Percentiles rank a stretch among this genome's conserved stretches.
These are phyloP conservation scores for Zygosaccharomyces pseudobailii DNA, from an alignment of 1,139 yeast genomes.

Conservation along the genomic window DNA sequence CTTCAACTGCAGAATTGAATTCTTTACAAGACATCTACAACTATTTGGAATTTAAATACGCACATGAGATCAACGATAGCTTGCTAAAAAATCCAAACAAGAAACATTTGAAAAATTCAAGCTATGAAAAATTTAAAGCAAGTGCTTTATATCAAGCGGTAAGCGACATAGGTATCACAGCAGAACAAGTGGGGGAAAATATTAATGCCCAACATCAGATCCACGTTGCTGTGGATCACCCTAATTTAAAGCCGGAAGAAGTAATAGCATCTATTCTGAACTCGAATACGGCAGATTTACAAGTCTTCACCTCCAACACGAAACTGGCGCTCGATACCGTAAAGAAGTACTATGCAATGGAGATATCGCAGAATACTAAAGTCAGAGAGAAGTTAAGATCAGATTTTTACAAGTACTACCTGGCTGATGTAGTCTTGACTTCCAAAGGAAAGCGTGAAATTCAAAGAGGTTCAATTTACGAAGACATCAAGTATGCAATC, in stretches of 20 bases:
- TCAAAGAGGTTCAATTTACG: conserved; percentile 74
- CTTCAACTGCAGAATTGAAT: conserved; percentile 54
- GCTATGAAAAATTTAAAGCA: conserved; percentile 69
- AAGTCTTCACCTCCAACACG: conserved; percentile 48
- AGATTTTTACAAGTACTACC: conserved; percentile 62
- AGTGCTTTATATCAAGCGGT: conserved; percentile 68
- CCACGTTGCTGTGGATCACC: conserved; percentile 68
- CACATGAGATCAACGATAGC: conserved; percentile 59
- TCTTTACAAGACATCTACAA: conserved; percentile 78
- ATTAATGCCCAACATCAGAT: conserved; percentile 67
- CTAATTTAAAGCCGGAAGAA: conserved; percentile 58
- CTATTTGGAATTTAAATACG: conserved; percentile 74
- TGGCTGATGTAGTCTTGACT: conserved; percentile 70
- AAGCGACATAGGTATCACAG: conserved; percentile 68
- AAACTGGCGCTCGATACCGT: conserved; percentile 70
- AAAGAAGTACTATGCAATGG: conserved; percentile 71
- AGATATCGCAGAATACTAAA: conserved; percentile 75
- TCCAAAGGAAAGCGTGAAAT: conserved; percentile 84
- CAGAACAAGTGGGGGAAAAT: conserved; percentile 81
- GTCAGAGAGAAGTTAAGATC: conserved; percentile 71
- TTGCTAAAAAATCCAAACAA: conserved; percentile 39
- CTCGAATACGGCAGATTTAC: conserved; percentile 44
- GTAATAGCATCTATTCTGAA: conserved; percentile 51
- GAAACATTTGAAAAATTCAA: conserved; percentile 66
- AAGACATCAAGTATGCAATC: conserved; percentile 86